phyloP scores from a whole-genome alignment of 345 rosid species.

The Citrus maxima region DNA sequence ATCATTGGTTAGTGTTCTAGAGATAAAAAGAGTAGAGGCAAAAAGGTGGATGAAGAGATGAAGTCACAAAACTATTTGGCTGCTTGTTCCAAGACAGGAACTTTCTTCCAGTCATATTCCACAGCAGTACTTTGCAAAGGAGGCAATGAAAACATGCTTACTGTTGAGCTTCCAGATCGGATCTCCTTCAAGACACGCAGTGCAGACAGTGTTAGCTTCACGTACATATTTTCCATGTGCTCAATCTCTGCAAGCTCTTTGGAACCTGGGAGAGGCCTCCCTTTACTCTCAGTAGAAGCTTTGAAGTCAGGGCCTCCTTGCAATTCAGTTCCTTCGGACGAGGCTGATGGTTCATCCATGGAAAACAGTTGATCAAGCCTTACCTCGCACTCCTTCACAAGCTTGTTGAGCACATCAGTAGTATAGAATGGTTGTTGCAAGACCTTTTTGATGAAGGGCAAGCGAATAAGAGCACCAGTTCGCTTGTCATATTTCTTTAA shows the following conservation, averaged over 20 bases:
- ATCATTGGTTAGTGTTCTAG: background rate
- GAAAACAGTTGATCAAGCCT: constrained; percentile 54
- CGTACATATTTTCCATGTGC: constrained; percentile 55
- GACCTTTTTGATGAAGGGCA: constrained; percentile 74
- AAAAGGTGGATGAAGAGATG: background rate
- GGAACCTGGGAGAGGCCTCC: constrained; percentile 27
- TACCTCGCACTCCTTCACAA: constrained; percentile 72
- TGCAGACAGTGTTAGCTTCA: constrained; percentile 67
- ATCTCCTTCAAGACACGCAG: constrained; percentile 67
- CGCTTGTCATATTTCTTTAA: constrained; percentile 84
- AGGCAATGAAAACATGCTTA: constrained; percentile 64
- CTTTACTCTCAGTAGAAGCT: constrained; percentile 18
- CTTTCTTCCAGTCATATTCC: constrained; percentile 51
- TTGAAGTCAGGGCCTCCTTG: constrained; percentile 9
- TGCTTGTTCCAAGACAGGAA: constrained; percentile 55
- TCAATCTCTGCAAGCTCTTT: constrained; percentile 56
- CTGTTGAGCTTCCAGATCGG: constrained; percentile 76
- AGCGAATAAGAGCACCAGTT: constrained; percentile 64
- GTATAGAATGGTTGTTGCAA: constrained; percentile 77
- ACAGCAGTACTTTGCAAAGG: constrained; percentile 54
- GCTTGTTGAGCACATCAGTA: constrained; percentile 63
- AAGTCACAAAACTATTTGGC: constrained; percentile 37
- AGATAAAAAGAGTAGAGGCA: background rate
- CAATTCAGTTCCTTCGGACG: constrained; percentile 3
- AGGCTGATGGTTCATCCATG: constrained; percentile 11